Conservation (phyloP, 1,284 basidiomycete genomes). For the Cryptococcus depauperatus region DNA sequence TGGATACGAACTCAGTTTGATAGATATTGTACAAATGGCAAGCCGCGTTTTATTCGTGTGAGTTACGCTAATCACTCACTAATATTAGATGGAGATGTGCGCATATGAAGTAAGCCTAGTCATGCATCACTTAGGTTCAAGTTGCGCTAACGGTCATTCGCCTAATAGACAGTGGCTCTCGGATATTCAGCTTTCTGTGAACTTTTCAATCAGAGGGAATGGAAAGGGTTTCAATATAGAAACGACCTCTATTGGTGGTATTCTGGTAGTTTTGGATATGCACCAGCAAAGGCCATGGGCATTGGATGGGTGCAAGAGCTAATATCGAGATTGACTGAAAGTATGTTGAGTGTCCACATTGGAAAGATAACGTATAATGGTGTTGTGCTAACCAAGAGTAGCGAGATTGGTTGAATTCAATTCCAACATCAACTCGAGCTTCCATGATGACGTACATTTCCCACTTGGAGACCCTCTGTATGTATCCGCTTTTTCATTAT, state of each 20-base stretch:
- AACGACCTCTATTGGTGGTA: slow-evolving; percentile 47
- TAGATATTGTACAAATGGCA: slow-evolving; percentile 56
- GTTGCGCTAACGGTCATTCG: neutral
- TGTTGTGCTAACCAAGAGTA: slow-evolving; percentile 7
- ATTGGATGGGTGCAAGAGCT: slow-evolving; percentile 47
- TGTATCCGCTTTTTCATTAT: slow-evolving; percentile 31
- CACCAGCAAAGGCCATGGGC: slow-evolving; percentile 42
- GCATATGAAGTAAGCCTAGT: slow-evolving; percentile 52
- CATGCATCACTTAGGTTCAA: neutral
- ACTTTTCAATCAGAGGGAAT: slow-evolving; percentile 60
- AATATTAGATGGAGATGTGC: slow-evolving; percentile 47
- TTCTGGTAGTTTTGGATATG: slow-evolving; percentile 39
- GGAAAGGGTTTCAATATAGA: slow-evolving; percentile 56
- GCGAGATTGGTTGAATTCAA: slow-evolving; percentile 51
- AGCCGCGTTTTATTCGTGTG: slow-evolving; percentile 1
- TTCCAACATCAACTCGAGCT: slow-evolving; percentile 53
- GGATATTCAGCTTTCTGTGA: slow-evolving; percentile 50
- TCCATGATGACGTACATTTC: slow-evolving; percentile 54
- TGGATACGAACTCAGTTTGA: slow-evolving; percentile 60
- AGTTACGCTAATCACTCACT: slow-evolving; percentile 48
- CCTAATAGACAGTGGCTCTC: slow-evolving; percentile 44
- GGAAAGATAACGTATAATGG: no score
- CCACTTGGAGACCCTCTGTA: slow-evolving; percentile 56
- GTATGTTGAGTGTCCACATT: slow-evolving; percentile 15
- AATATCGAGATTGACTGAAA: slow-evolving; percentile 41